Conservation (phyloP, 306 rosid genomes). For the Lathyrus tuberosus region DNA sequence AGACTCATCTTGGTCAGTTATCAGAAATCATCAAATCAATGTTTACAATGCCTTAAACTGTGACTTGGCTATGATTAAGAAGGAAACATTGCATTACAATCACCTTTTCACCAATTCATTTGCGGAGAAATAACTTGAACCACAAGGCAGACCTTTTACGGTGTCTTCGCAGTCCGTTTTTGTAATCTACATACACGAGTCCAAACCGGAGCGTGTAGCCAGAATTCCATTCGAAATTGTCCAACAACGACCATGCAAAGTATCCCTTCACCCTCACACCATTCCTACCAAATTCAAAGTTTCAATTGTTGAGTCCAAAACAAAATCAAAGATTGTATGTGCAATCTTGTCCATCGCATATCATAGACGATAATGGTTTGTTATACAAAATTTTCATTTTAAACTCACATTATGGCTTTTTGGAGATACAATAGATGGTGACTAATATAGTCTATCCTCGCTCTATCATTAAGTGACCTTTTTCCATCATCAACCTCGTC, state of each 20-base stretch:
- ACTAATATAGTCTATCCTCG: slow-evolving; percentile 51
- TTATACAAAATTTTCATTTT: neutral
- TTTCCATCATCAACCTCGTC: slow-evolving; percentile 58
- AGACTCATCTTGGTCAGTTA: too few species aligned
- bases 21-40: slow-evolving; percentile 1
- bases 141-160: slow-evolving; percentile 67
- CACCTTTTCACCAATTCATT: slow-evolving; percentile 27
- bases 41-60: slow-evolving; percentile 1
- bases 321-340: neutral
- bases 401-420: slow-evolving; percentile 57
- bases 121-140: slow-evolving; percentile 60
- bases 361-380: neutral
- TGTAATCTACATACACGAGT: slow-evolving; percentile 60
- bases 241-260: slow-evolving; percentile 75
- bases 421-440: slow-evolving; percentile 50
- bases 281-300: slow-evolving; percentile 44
- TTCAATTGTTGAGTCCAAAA: slow-evolving; percentile 7
- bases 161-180: slow-evolving; percentile 53
- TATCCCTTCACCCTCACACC: slow-evolving; percentile 72
- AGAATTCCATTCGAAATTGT: slow-evolving; percentile 61
- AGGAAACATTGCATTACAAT: neutral
- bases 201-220: slow-evolving; percentile 69
- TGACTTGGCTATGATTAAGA: too few species aligned
- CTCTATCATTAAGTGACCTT: slow-evolving; percentile 46
- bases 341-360: neutral